Base-by-base conservation (phyloP, 2,329 filamentous ascomycete species). In the Macroventuria anomochaeta region DNA sequence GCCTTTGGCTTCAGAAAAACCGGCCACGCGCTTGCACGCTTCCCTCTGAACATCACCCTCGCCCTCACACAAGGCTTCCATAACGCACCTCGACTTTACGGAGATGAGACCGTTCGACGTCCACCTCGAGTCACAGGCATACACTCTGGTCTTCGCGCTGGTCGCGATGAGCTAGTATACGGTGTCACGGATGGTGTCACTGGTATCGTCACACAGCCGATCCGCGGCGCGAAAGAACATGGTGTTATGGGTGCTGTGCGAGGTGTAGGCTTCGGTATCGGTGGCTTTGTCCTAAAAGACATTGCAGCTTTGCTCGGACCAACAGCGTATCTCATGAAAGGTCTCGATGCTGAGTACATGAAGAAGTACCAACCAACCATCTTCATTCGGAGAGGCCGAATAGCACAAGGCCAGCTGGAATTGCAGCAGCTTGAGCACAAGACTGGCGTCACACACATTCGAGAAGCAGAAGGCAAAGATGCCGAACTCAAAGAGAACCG, bases 21-120 rank as follows among this genome's bases (percentile, higher is more conserved):
- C 0, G 80, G 80, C 0, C 67, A 75, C 2, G 82, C 84, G 3
- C 72, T 87, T 3, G 79, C 78, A 6, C 79, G 77, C 55, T 82
- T 84, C 0, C 87, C 87, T 0, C 82, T 88, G 59, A 81, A 87
- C 61, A 69, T 89, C 2, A 79, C 82, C 0, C 73, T 88, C 33
- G 84, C 85, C 0, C 68, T 89, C 2, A 85, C 85, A 1, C 86
- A 89, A 65, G 87, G 87, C 1, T 89, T 89, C 58, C 87, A 89
- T 68, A 90, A 90, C 59, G 86, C 85, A 0, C 87, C 87, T 1
- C 81, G 86, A 2, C 77, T 90, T 0, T 90, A 90, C 61, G 87
- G 87, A 12, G 88, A 90, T 62, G 81, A 85, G 41, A 89, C 87
- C 1, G 88, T 90, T 1, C 81, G 88, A 3, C 80, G 81, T 1